These are phyloP conservation scores for Metschnikowia kunwiensis DNA, from an alignment of 805 yeast genomes.

Conservation along the genomic window DNA sequence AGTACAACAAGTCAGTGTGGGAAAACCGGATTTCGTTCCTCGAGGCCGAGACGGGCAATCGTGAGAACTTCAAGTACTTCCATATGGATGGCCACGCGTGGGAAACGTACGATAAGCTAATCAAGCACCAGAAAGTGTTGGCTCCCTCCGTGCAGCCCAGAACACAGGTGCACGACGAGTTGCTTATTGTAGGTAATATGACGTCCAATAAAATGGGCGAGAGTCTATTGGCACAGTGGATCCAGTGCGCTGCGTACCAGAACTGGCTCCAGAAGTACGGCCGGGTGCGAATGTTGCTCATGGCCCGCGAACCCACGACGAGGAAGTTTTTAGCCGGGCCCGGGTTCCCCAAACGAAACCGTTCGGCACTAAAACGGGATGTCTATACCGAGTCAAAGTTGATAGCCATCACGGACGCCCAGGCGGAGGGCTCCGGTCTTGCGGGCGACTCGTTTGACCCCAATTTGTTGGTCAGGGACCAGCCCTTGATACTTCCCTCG, in stretches of 20 bases:
- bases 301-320: conserved; percentile 58
- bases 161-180: conserved; percentile 47
- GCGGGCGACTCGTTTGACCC: conserved; percentile 37
- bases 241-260: conserved; percentile 60
- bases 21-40: conserved; percentile 24
- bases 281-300: conserved; percentile 67
- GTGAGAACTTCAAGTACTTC: conserved; percentile 32
- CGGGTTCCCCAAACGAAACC: conserved; percentile 50
- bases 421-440: conserved; percentile 7
- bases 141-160: conserved; percentile 26
- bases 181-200: conserved; percentile 59
- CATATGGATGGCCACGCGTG: conserved; percentile 62
- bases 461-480: conserved; percentile 32
- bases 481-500: conserved; percentile 32
- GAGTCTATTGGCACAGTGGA: conserved; percentile 70
- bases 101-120: conserved; percentile 53
- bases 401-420: conserved; percentile 44
- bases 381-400: conserved; percentile 57
- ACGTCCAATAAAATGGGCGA: conserved; percentile 54
- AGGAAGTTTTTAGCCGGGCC: conserved; percentile 58
- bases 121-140: conserved; percentile 45
- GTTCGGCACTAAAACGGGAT: conserved; percentile 63
- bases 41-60: conserved; percentile 22
- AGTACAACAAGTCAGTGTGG: conserved; percentile 27
- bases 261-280: conserved; percentile 76